Percentiles rank a stretch among this genome's conserved stretches.
These are phyloP conservation scores for Fusarium sp. DNA, from an alignment of 2,329 filamentous ascomycete species.

Conservation along the genomic window DNA sequence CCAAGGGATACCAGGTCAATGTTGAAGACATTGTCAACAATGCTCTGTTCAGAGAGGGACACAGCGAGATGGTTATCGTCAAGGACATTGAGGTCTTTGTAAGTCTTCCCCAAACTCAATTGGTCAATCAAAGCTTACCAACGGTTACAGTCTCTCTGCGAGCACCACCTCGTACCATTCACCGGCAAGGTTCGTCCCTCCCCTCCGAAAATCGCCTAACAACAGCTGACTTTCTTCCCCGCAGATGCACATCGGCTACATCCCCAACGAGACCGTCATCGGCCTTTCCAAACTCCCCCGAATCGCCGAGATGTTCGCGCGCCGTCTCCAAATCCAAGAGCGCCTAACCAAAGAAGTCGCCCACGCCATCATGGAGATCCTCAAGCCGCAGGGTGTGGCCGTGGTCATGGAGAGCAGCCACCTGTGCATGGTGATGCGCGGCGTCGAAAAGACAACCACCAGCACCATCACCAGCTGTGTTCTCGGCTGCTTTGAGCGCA, in stretches of 20 bases:
- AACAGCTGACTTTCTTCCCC: conserved; percentile 18
- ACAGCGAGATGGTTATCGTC: conserved; percentile 97
- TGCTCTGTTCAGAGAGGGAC: conserved; percentile 95
- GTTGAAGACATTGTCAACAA: conserved; percentile 91
- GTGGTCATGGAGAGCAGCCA: conserved; percentile 98
- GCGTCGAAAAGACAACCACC: conserved; percentile 91
- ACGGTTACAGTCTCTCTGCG: conserved; percentile 79
- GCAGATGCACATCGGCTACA: conserved; percentile 99
- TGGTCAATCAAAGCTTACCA: not conserved
- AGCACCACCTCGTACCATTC: conserved; percentile 97
- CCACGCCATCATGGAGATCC: conserved; percentile 89
- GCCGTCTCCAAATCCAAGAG: conserved; percentile 95
- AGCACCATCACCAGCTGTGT: conserved; percentile 97
- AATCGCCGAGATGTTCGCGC: conserved; percentile 96
- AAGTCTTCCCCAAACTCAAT: conserved; percentile 2
- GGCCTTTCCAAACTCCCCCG: conserved; percentile 95
- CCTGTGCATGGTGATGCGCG: conserved; percentile 98
- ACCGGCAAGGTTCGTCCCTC: conserved; percentile 79
- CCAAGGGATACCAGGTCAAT: conserved; percentile 96
- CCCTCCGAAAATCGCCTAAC: conserved; percentile 1
- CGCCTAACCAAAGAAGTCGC: conserved; percentile 96
- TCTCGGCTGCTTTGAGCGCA: conserved; percentile 93
- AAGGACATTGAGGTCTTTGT: conserved; percentile 91
- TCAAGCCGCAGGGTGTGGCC: conserved; percentile 93
- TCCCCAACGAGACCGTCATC: conserved; percentile 90